These are phyloP conservation scores for Neoarthrinium moseri DNA, from an alignment of 2,329 filamentous ascomycete species.

Conservation along the genomic window DNA sequence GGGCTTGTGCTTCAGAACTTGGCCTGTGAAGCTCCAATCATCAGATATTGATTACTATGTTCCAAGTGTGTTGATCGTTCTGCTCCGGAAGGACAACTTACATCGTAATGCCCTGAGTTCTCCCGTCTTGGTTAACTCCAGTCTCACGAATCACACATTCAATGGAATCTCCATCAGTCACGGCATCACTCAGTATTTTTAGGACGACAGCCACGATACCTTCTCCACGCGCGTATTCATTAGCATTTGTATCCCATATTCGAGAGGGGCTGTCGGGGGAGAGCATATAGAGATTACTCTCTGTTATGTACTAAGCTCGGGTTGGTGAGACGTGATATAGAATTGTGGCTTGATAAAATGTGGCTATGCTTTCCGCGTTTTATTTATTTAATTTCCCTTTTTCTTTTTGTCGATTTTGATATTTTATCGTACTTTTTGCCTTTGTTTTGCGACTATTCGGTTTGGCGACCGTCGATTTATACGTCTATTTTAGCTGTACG, in stretches of 20 bases:
- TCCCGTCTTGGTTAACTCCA: constrained; percentile 35
- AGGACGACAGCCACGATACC: constrained; percentile 41
- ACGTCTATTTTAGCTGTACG: too few relatives aligned
- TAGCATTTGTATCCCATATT: constrained; percentile 38
- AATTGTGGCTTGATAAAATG: too few relatives aligned
- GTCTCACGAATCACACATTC: constrained; percentile 31
- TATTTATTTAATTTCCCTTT: too few relatives aligned
- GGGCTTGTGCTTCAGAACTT: constrained; percentile 30
- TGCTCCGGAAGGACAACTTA: too few relatives aligned
- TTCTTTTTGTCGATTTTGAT: too few relatives aligned
- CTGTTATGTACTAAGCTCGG: not conserved
- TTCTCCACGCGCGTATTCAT: constrained; percentile 53
- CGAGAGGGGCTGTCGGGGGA: constrained; percentile 24
- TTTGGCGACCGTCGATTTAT: too few relatives aligned
- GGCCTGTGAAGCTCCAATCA: constrained; percentile 23
- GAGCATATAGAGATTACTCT: constrained; percentile 21
- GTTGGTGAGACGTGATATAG: not conserved
- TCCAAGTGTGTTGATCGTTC: too few relatives aligned
- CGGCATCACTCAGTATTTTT: constrained; percentile 43
- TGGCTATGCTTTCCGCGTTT: too few relatives aligned
- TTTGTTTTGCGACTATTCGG: too few relatives aligned
- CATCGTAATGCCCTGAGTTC: constrained; percentile 38
- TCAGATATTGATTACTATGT: too few relatives aligned
- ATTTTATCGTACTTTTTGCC: too few relatives aligned
- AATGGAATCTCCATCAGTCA: constrained; percentile 42